These are phyloP conservation scores for Stemphylium vesicarium DNA, from an alignment of 2,329 filamentous ascomycete genomes.

Conservation along the genomic window DNA sequence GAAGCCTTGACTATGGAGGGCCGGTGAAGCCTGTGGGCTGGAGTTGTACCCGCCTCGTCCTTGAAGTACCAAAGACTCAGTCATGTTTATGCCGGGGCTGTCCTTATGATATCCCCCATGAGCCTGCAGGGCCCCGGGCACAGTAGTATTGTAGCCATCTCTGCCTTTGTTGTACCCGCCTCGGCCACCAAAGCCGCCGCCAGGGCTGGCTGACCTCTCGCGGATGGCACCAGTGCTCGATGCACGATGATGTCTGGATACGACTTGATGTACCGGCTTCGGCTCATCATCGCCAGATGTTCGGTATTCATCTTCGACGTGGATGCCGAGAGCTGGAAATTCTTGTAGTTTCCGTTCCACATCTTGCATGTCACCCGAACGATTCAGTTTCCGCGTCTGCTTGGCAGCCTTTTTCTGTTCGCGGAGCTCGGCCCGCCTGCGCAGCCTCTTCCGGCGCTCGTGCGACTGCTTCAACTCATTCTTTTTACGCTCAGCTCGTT, in stretches of 20 bases:
- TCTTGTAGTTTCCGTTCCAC: constrained; percentile 37
- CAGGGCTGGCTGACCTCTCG: constrained; percentile 42
- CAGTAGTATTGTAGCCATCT: constrained; percentile 43
- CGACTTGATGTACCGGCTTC: constrained; percentile 37
- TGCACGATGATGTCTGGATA: constrained; percentile 38
- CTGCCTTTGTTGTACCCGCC: constrained; percentile 45
- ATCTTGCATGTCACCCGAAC: constrained; percentile 32
- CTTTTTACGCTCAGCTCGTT: constrained; percentile 46
- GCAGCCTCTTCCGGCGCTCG: constrained; percentile 43
- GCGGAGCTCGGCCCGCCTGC: constrained; percentile 47
- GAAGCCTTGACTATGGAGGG: constrained; percentile 25
- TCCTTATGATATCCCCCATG: constrained; percentile 41
- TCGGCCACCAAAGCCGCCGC: constrained; percentile 39
- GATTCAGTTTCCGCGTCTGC: constrained; percentile 32
- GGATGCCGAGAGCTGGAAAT: constrained; percentile 43
- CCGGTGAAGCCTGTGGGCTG: constrained; percentile 24
- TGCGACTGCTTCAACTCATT: constrained; percentile 47
- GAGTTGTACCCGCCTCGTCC: constrained; percentile 24
- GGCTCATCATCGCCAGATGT: constrained; percentile 36
- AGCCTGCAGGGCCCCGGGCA: constrained; percentile 38
- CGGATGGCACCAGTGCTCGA: constrained; percentile 36
- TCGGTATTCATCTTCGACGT: constrained; percentile 41
- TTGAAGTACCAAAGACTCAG: constrained; percentile 29
- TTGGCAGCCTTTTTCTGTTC: constrained; percentile 49
- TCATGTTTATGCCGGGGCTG: constrained; percentile 21